Evolutionary conservation across 2,329 filamentous ascomycete species (phyloP).

Genomic region (Claviceps quebecensis): DNA sequence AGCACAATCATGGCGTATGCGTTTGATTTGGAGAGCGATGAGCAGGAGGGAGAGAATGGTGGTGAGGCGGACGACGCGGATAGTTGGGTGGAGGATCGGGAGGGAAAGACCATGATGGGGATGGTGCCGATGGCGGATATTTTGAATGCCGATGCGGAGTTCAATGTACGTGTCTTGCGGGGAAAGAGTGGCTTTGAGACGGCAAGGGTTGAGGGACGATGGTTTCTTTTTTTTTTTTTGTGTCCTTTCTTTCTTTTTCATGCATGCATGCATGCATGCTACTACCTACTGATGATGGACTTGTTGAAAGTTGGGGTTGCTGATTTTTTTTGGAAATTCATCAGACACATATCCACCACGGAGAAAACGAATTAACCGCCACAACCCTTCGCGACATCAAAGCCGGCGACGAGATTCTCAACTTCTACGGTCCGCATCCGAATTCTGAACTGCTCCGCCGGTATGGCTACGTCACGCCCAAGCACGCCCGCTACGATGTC

Average conservation of each 20-base stretch:
- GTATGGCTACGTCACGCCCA: constrained; percentile 75
- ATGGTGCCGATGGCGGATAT: constrained; percentile 90
- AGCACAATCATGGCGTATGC: constrained; percentile 88
- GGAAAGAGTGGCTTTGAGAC: no score
- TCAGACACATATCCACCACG: constrained; percentile 41
- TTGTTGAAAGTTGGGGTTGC: no score
- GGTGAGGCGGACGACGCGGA: constrained; percentile 40
- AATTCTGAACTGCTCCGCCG: constrained; percentile 69
- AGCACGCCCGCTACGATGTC: constrained; percentile 68
- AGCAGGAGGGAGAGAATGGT: constrained; percentile 22
- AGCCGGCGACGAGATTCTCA: constrained; percentile 65
- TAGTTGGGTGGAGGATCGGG: constrained; percentile 51
- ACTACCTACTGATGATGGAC: no score
- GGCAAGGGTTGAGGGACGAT: no score
- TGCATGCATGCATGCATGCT: no score
- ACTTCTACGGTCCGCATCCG: constrained; percentile 78
- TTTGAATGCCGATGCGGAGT: constrained; percentile 76
- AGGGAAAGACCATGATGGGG: constrained; percentile 49
- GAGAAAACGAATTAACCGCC: constrained; percentile 48
- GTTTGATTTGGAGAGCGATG: constrained; percentile 58
- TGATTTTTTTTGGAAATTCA: neutral
- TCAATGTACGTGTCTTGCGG: constrained; percentile 45
- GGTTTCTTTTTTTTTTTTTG: no score
- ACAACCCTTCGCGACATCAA: constrained; percentile 54
- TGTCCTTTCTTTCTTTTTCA: no score